These are phyloP conservation scores for Beauveria medogensis DNA, from an alignment of 2,329 filamentous ascomycete genomes.

Conservation along the genomic window DNA sequence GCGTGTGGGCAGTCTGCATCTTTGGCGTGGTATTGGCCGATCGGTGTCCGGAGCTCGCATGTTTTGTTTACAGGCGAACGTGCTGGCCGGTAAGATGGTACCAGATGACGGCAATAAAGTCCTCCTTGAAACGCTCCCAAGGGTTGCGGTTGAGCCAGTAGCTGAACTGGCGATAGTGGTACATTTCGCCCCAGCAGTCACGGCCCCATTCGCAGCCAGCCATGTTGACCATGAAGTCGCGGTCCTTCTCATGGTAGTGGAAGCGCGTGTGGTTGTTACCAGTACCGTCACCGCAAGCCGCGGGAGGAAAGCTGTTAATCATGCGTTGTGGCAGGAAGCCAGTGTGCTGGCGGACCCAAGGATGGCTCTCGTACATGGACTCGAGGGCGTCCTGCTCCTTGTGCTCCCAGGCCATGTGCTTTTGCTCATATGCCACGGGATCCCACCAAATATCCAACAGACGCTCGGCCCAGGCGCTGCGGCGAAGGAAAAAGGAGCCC, in stretches of 20 bases:
- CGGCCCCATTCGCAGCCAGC: slow-evolving; percentile 94
- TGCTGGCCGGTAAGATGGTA: slow-evolving; percentile 55
- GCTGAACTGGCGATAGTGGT: slow-evolving; percentile 85
- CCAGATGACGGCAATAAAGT: slow-evolving; percentile 52
- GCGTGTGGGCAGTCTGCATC: not conserved
- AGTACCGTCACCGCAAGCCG: slow-evolving; percentile 69
- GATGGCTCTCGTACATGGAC: slow-evolving; percentile 82
- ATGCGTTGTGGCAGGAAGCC: slow-evolving; percentile 85
- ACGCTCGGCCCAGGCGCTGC: slow-evolving; percentile 82
- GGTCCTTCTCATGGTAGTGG: slow-evolving; percentile 78
- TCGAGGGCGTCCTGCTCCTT: slow-evolving; percentile 96
- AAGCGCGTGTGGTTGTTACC: slow-evolving; percentile 61
- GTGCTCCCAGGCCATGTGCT: slow-evolving; percentile 98
- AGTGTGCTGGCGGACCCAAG: slow-evolving; percentile 83
- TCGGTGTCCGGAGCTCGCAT: slow-evolving; percentile 3
- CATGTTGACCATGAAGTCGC: slow-evolving; percentile 97
- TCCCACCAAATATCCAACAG: slow-evolving; percentile 98
- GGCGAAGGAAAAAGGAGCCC: slow-evolving; percentile 85
- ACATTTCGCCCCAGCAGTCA: slow-evolving; percentile 98
- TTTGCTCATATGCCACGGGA: slow-evolving; percentile 93
- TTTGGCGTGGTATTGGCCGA: not conserved
- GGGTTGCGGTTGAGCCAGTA: slow-evolving; percentile 76
- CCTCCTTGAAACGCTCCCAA: slow-evolving; percentile 72
- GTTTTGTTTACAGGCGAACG: slow-evolving; percentile 41
- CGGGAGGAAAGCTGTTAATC: slow-evolving; percentile 89